A percentile compares a stretch with the other conserved stretches of the same genome.
These are phyloP conservation scores for Cyclotella sp. DNA, from an alignment of 108 stramenopile genomes.

Conservation along the genomic window DNA sequence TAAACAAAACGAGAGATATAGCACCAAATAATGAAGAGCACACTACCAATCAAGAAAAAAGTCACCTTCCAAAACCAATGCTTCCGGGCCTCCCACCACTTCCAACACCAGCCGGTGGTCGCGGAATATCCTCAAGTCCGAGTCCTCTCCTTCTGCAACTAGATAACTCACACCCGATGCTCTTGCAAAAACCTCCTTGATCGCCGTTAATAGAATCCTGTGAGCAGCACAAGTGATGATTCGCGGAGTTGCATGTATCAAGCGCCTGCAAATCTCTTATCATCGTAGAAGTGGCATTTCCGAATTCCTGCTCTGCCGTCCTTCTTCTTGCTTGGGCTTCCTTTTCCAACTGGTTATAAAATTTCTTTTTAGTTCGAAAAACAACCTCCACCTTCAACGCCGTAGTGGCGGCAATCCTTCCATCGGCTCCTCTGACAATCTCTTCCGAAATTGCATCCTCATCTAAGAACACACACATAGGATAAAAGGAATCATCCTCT, in stretches of 20 bases:
- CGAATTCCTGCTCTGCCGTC: neutral
- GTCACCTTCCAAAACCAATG: neutral
- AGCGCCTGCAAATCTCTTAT: neutral
- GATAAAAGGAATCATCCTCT: slow-evolving; percentile 16
- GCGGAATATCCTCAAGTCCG: neutral
- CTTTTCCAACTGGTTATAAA: neutral
- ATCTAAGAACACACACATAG: slow-evolving; percentile 18
- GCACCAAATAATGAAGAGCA: too few relatives aligned
- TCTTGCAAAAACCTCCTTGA: slow-evolving; percentile 6
- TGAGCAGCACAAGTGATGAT: slow-evolving; percentile 30
- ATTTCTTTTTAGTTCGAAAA: slow-evolving; percentile 11
- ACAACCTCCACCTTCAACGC: slow-evolving; percentile 8
- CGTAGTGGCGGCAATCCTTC: slow-evolving; percentile 5
- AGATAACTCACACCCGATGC: slow-evolving; percentile 7
- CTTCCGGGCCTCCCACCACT: too few relatives aligned
- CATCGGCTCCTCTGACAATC: slow-evolving; percentile 14
- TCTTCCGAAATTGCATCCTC: neutral
- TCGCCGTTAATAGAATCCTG: slow-evolving; percentile 19
- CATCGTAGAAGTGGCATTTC: neutral
- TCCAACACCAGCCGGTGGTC: neutral
- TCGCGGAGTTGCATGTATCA: slow-evolving; percentile 4
- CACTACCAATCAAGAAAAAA: too few relatives aligned
- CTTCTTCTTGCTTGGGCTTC: neutral
- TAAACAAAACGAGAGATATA: too few relatives aligned
- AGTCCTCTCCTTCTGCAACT: slow-evolving; percentile 2